Conservation (phyloP, 2,329 filamentous ascomycete genomes). For the Aspergillus pseudotamarii region DNA sequence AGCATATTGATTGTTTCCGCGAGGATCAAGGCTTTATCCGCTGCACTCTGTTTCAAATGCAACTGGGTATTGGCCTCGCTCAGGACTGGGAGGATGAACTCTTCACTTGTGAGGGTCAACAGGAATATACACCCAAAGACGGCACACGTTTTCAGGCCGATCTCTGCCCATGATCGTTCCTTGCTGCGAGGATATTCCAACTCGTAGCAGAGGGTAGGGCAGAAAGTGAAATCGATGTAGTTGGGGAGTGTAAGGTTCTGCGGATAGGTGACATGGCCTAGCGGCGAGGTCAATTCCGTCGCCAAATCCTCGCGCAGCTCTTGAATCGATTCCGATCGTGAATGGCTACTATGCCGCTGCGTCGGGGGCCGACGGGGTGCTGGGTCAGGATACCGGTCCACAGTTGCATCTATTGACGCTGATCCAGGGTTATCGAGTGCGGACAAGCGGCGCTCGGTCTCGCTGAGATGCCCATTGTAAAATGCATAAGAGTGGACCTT, state of each 20-base stretch:
- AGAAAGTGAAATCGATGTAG: slow-evolving; percentile 84
- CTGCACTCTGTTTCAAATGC: slow-evolving; percentile 49
- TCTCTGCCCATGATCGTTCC: slow-evolving; percentile 74
- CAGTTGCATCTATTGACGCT: slow-evolving; percentile 67
- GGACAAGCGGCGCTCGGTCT: slow-evolving; percentile 78
- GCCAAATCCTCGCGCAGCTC: slow-evolving; percentile 84
- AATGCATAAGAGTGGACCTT: slow-evolving; percentile 99
- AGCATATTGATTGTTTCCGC: slow-evolving; percentile 88
- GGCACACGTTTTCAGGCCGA: slow-evolving; percentile 82
- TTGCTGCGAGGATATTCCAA: slow-evolving; percentile 86
- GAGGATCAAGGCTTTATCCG: slow-evolving; percentile 77
- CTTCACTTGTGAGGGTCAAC: slow-evolving; percentile 85
- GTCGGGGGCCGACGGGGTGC: slow-evolving; percentile 33
- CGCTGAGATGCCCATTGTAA: slow-evolving; percentile 93
- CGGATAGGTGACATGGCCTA: slow-evolving; percentile 88
- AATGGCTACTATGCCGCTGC: slow-evolving; percentile 18
- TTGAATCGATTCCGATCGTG: slow-evolving; percentile 57
- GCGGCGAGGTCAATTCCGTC: slow-evolving; percentile 84
- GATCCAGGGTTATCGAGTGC: slow-evolving; percentile 77
- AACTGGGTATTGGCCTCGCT: slow-evolving; percentile 67
- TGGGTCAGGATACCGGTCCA: slow-evolving; percentile 69
- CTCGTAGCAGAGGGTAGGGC: slow-evolving; percentile 96
- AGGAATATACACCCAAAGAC: slow-evolving; percentile 97
- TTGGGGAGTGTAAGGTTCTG: slow-evolving; percentile 81
- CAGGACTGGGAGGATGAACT: slow-evolving; percentile 92